These are phyloP conservation scores for Aspergillus pseudoterreus DNA, from an alignment of 2,329 filamentous ascomycete species.

Conservation along the genomic window DNA sequence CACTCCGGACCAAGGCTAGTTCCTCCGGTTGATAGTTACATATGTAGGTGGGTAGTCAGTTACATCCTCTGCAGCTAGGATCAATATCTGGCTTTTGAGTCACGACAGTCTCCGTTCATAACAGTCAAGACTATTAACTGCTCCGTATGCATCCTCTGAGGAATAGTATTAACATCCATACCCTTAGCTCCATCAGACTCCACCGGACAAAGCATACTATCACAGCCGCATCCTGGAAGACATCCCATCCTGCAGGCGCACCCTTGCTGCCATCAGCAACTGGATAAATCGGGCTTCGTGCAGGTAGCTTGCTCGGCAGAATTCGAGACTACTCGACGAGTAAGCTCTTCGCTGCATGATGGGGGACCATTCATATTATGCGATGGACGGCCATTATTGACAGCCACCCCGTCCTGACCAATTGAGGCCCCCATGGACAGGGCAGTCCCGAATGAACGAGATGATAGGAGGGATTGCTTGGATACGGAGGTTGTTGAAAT, in stretches of 20 bases:
- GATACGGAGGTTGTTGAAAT: no score
- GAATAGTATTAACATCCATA: slow-evolving; percentile 10
- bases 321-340: background rate
- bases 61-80: no score
- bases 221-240: background rate
- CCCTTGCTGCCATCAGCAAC: background rate
- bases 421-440: background rate
- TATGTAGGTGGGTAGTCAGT: no score
- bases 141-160: background rate
- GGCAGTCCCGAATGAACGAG: background rate
- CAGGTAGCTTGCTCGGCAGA: background rate
- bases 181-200: slow-evolving; percentile 10
- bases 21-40: background rate
- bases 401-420: background rate
- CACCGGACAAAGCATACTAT: slow-evolving; percentile 1
- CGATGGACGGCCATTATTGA: background rate
- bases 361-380: background rate
- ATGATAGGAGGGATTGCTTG: no score
- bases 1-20: background rate
- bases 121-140: no score
- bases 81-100: slow-evolving; percentile 11
- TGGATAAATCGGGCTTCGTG: background rate
- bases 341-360: background rate
- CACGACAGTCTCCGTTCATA: slow-evolving; percentile 6
- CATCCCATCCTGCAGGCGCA: background rate